These are phyloP conservation scores for Fusarium sp. DNA, from an alignment of 2,329 filamentous ascomycete genomes.

Conservation along the genomic window DNA sequence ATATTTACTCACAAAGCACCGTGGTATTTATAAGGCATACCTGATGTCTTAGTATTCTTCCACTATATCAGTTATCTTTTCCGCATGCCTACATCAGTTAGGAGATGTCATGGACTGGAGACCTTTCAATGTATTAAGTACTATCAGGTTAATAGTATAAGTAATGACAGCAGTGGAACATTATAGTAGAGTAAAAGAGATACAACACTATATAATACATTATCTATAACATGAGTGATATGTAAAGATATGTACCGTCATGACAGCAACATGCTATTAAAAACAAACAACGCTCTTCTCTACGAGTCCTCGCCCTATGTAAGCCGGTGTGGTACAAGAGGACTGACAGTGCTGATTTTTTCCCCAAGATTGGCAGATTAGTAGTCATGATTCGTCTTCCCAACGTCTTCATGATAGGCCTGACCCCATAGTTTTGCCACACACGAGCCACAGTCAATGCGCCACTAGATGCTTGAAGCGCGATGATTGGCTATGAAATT, in stretches of 20 bases:
- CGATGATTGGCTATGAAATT: slow-evolving; percentile 32
- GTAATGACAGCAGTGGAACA: not conserved
- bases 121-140: no score
- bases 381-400: not conserved
- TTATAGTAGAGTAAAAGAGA: not conserved
- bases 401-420: slow-evolving; percentile 1
- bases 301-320: not conserved
- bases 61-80: not conserved
- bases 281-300: not conserved
- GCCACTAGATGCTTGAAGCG: slow-evolving; percentile 19
- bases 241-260: not conserved
- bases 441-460: slow-evolving; percentile 15
- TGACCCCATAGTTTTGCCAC: slow-evolving; percentile 3
- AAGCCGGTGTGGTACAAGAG: not conserved
- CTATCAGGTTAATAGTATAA: not conserved
- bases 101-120: not conserved
- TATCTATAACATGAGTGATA: not conserved
- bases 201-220: not conserved
- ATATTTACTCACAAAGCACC: no score
- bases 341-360: not conserved
- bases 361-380: not conserved
- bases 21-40: not conserved
- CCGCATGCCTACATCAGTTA: no score
- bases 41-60: not conserved
- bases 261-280: not conserved